Evolutionary conservation across 2,329 filamentous ascomycete genomes (phyloP).

Genomic region (Furcasterigmium furcatum): DNA sequence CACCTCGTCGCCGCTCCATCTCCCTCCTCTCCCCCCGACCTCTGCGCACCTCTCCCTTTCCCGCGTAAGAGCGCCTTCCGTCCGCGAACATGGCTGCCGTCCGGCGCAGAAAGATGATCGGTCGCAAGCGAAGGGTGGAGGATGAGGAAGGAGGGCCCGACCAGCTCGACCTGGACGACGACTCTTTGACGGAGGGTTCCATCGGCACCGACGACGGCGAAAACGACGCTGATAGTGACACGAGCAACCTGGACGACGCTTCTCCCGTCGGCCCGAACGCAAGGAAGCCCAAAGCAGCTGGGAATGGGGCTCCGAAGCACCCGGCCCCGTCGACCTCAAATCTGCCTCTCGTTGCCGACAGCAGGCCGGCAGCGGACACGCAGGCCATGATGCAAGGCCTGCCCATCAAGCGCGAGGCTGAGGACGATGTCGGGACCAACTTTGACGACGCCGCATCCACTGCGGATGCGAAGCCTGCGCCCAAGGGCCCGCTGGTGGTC

Average conservation of each 20-base stretch:
- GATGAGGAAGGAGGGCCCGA: conserved; percentile 63
- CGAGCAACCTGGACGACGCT: conserved; percentile 57
- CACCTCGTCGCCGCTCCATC: neutral
- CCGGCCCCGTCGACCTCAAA: conserved; percentile 24
- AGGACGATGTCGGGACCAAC: conserved; percentile 39
- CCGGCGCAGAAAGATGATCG: conserved; percentile 63
- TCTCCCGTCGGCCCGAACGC: conserved; percentile 45
- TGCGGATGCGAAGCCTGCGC: conserved; percentile 26
- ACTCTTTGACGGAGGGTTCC: conserved; percentile 64
- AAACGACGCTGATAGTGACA: conserved; percentile 58
- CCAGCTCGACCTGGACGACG: conserved; percentile 57
- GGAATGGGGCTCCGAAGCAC: conserved; percentile 36
- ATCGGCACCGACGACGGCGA: conserved; percentile 60
- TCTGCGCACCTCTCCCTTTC: neutral
- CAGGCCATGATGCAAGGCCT: conserved; percentile 57
- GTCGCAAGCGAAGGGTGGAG: conserved; percentile 64
- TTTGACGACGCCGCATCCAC: conserved; percentile 41
- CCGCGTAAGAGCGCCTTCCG: neutral
- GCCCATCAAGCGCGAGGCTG: conserved; percentile 38
- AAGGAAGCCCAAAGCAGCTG: conserved; percentile 29
- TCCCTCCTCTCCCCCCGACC: neutral
- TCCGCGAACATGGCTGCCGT: conserved; percentile 41
- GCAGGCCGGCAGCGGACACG: conserved; percentile 44
- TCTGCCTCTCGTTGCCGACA: conserved; percentile 29
- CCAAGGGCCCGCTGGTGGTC: conserved; percentile 49